Base-by-base conservation (phyloP, 1,284 basidiomycete genomes). In the Cutaneotrichosporon cyanovorans region DNA sequence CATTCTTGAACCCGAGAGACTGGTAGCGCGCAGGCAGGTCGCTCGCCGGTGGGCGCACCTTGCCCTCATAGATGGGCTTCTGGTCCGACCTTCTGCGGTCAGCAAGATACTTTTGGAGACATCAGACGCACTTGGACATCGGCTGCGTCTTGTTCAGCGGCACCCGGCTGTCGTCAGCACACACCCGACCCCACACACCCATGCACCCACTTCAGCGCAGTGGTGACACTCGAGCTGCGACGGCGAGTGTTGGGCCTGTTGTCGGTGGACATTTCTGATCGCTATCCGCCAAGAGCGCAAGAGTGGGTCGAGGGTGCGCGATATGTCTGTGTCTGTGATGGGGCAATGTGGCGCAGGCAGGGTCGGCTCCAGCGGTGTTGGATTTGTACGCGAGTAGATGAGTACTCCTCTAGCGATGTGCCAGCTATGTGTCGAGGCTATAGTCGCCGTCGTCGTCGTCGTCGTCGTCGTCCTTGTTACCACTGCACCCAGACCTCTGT, bases 1-100 rank as follows among this genome's bases (percentile, higher is more conserved):
- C 77, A 5, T 69, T 54, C 73, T 63, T 72, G 45, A 79, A 71
- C 0, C 76, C 77, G 14, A 59, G 55, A 12, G 62, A 60, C 11
- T 52, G 42, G 34, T 71, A 69, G 8, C 59, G 53, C 21, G 63
- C 64, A 2, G 61, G 60, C 36, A 65, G 38, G 15, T 44, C 33
- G 25, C 25, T 28, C 31, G 40, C 37, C 21, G 46, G 38, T 5
- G 58, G 59, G 46, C 54, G 41, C n/a, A 43, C 42, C 4, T 47
- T 41, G 31, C 55, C 46, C 19, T 53, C 58, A 6, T 51, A 43
- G 15, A 65, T 52, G 9, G 66, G 66, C 46, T 63, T 51, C 33
- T 66, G 58, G 35, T 65, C 60, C n/a, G n/a, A n/a, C n/a, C n/a
- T n/a, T n/a, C n/a, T n/a, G n/a, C n/a, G 36, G 30, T 19, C 25